A percentile compares a stretch with the other conserved stretches of the same genome.
phyloP scores from a whole-genome alignment of 2,329 filamentous ascomycete genomes.

The Ceratocystis diversiconidia region DNA sequence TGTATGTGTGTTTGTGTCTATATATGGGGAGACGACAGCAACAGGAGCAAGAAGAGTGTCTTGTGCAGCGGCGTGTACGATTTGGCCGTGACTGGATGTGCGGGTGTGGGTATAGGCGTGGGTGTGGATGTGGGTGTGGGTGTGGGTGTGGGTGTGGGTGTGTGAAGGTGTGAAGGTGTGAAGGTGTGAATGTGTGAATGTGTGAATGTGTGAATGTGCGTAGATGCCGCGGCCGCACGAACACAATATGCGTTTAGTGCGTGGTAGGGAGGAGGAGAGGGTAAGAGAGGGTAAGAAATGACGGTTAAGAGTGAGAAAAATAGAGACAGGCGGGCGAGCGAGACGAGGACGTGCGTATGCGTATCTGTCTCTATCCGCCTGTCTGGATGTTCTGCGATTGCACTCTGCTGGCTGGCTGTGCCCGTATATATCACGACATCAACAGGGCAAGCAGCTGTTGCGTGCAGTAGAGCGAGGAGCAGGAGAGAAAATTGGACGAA shows the following conservation, averaged over 20 bases:
- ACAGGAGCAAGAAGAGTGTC: too few relatives aligned
- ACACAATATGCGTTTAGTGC: neutral
- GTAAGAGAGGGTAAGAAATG: slow-evolving; percentile 4
- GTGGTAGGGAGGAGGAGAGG: slow-evolving; percentile 20
- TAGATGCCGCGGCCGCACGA: too few relatives aligned
- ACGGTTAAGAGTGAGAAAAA: slow-evolving; percentile 11
- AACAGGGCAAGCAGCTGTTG: neutral
- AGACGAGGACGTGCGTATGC: neutral
- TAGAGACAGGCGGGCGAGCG: neutral
- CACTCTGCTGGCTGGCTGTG: neutral
- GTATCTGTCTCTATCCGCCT: neutral
- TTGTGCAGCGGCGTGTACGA: too few relatives aligned
- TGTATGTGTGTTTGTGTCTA: too few relatives aligned
- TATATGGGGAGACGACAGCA: too few relatives aligned
- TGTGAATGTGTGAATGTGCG: neutral
- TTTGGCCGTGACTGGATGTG: neutral
- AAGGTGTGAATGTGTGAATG: neutral
- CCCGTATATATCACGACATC: neutral
- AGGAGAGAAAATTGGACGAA: slow-evolving; percentile 1
- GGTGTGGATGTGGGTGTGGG: neutral
- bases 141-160: neutral
- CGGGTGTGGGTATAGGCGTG: neutral
- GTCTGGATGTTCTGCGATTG: neutral
- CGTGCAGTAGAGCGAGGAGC: neutral
- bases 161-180: neutral